Conservation (phyloP, 1,284 basidiomycete species). For the Fomitopsis betulina region DNA sequence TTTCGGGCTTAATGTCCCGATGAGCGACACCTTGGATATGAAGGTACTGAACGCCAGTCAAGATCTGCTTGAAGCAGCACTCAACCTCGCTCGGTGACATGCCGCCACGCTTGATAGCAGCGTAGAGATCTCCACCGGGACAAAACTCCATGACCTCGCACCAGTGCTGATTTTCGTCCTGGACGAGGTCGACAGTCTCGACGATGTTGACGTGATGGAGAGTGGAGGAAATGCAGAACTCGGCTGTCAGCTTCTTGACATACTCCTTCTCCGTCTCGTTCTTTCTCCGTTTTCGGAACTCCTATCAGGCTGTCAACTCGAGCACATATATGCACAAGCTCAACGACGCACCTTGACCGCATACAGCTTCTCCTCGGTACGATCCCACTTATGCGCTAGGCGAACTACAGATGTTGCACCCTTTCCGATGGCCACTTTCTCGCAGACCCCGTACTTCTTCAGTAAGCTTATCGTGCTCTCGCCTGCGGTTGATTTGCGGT, state of each 20-base stretch:
- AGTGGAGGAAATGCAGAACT: constrained; percentile 98
- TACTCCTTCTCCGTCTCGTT: constrained; percentile 99
- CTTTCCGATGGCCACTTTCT: constrained; percentile 95
- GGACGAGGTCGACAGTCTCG: constrained; percentile 97
- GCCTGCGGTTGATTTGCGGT: constrained; percentile 53
- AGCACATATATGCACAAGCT: constrained; percentile 5
- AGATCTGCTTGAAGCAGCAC: constrained; percentile 97
- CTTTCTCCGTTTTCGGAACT: constrained; percentile 97
- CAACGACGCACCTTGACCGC: constrained; percentile 80
- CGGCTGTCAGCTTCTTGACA: constrained; percentile 98
- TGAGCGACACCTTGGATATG: constrained; percentile 97
- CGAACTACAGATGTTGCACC: constrained; percentile 96
- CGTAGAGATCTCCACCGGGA: constrained; percentile 94
- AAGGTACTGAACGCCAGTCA: constrained; percentile 85
- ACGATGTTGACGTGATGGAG: constrained; percentile 96
- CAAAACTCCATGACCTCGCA: constrained; percentile 99
- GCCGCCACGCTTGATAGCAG: constrained; percentile 95
- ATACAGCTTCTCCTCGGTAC: constrained; percentile 95
- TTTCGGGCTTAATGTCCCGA: constrained; percentile 98
- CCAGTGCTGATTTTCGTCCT: constrained; percentile 96
- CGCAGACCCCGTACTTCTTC: constrained; percentile 97
- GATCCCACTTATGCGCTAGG: constrained; percentile 98
- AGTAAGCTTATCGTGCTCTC: constrained; percentile 63
- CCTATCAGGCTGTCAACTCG: constrained; percentile 39
- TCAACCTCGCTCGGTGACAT: constrained; percentile 95